A percentile compares a stretch with the other conserved stretches of the same genome.
phyloP scores from a whole-genome alignment of 306 rosid species.

The Cucurbita moschata region DNA sequence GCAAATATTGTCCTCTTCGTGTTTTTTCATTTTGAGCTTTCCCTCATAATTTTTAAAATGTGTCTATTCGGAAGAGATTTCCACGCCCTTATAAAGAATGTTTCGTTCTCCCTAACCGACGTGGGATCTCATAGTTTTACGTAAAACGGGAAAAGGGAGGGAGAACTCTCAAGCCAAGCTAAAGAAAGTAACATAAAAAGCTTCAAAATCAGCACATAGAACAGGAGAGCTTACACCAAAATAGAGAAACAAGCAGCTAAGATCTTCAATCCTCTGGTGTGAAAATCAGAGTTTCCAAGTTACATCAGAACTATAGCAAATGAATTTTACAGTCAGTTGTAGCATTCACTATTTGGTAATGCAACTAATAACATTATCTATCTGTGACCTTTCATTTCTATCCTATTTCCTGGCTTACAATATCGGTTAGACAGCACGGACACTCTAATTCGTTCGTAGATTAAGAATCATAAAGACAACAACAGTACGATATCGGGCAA shows the following conservation, averaged over 20 bases:
- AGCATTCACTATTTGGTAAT: not conserved
- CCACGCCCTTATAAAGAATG: too few relatives aligned
- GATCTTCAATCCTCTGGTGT: not conserved
- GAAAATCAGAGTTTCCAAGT: not conserved
- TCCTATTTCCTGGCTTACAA: not conserved
- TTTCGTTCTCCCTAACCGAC: too few relatives aligned
- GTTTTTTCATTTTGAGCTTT: too few relatives aligned
- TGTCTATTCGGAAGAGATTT: too few relatives aligned
- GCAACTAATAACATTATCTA: not conserved
- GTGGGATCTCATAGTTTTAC: too few relatives aligned
- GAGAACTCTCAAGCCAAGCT: not conserved
- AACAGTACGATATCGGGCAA: not conserved
- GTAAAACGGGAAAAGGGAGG: not conserved
- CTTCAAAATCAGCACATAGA: not conserved
- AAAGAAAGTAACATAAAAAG: not conserved
- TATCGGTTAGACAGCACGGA: not conserved
- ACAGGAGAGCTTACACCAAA: not conserved
- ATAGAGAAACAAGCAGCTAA: not conserved
- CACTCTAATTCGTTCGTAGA: not conserved
- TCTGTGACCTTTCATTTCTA: not conserved
- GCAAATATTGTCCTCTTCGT: too few relatives aligned
- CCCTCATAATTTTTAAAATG: too few relatives aligned
- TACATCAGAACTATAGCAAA: not conserved
- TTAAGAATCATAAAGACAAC: not conserved
- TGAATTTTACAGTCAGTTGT: not conserved